Conservation (phyloP, 805 yeast genomes). For the Saturnispora hagleri region DNA sequence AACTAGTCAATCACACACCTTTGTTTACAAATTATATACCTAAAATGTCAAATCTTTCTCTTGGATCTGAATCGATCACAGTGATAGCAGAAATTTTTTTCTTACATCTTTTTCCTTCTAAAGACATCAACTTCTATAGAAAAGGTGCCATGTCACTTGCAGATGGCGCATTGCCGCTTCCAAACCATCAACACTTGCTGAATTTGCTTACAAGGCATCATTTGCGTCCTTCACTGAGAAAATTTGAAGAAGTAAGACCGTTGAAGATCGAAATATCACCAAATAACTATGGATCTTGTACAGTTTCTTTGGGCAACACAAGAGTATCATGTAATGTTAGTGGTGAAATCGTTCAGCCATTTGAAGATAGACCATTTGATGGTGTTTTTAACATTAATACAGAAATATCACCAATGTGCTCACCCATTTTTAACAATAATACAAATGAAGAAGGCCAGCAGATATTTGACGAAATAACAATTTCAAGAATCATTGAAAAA, state of each 20-base stretch:
- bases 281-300: slow-evolving; percentile 63
- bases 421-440: slow-evolving; percentile 47
- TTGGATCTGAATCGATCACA: not conserved
- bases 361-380: slow-evolving; percentile 88
- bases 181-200: slow-evolving; percentile 7
- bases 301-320: slow-evolving; percentile 70
- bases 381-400: slow-evolving; percentile 79
- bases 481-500: slow-evolving; percentile 79
- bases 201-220: slow-evolving; percentile 6
- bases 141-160: slow-evolving; percentile 6
- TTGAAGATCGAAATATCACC: slow-evolving; percentile 35
- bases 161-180: slow-evolving; percentile 9
- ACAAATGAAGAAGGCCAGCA: slow-evolving; percentile 1
- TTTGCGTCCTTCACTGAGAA: slow-evolving; percentile 11
- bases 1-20: too few species aligned
- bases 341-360: slow-evolving; percentile 70
- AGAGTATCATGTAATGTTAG: slow-evolving; percentile 62
- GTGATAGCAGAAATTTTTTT: not conserved
- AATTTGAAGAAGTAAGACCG: slow-evolving; percentile 9
- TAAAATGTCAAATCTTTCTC: not conserved
- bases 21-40: too few species aligned
- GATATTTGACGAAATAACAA: slow-evolving; percentile 57
- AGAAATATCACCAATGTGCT: slow-evolving; percentile 86
- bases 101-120: not conserved
- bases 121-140: not conserved